Base-by-base conservation (phyloP, 1,284 basidiomycete species). In the Hemileia vastatrix region DNA sequence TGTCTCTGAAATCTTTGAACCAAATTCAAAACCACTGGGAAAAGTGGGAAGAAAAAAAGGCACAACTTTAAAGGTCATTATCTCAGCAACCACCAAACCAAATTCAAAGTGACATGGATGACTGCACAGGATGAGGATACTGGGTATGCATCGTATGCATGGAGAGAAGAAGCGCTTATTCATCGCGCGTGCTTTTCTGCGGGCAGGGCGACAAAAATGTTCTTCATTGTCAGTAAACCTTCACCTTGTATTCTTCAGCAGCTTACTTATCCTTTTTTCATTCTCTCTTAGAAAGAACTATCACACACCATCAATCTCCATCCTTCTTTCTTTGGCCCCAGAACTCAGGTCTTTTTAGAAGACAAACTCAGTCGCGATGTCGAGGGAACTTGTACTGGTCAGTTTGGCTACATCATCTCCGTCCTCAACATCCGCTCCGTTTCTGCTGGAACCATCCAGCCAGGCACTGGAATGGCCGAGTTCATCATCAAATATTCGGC, bases 281-380 rank as follows among this genome's bases (percentile, higher is more conserved):
- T 54, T 13, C 52, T 24, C 51, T 13, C 54, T 32, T 75, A 93
- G 90, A 94, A 95, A 83, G 86, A 92, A 75, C 83, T 97, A 32
- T 90, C 89, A 27, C 91, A 97, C 77, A 92, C 90, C 4, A 94
- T 97, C 74, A 85, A 93, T 57, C 83, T 98, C 24, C 94, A 97
- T 76, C 94, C 94, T 13, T 96, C 93, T 21, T 98, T 94, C 79
- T 98, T 97, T 76, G 94, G 94, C 13, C 90, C 94, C 4, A 86
- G 88, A 66, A 92, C 97, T 84, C 83, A 90, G 64, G 87, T 89
- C 68, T 95, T 90, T 78, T 83, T 98, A 64, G 85, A 90, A 75
- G 86, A 86, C 62, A 95, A 96, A 77, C 83, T 98, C 23, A 91
- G 93, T 75, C 85, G 90, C 19, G 93, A 97, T 76, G 93, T 97